Evolutionary conservation across 306 rosid species (phyloP).

Genomic region (Vigna trinervia): DNA sequence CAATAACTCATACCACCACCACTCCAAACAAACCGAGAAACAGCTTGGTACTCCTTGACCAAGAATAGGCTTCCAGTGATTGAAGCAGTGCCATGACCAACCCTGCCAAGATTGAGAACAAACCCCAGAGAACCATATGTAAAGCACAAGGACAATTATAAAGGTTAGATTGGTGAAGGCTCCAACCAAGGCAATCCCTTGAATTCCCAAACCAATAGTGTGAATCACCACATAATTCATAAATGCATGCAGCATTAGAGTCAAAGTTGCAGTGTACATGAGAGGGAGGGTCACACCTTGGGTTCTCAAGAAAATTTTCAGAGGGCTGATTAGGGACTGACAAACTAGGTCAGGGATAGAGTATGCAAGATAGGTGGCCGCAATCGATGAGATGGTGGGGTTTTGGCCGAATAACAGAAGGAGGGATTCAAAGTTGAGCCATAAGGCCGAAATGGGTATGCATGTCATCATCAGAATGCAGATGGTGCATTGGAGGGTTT

Average conservation of each 20-base stretch:
- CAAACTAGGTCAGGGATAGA: constrained; percentile 52
- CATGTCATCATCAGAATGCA: constrained; percentile 35
- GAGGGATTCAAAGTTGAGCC: constrained; percentile 44
- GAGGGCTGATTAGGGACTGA: constrained; percentile 51
- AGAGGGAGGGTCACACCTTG: constrained; percentile 55
- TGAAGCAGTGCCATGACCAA: constrained; percentile 47
- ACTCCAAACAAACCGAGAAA: constrained; percentile 51
- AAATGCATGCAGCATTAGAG: constrained; percentile 40
- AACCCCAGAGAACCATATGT: constrained; percentile 25
- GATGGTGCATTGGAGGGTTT: constrained; percentile 52
- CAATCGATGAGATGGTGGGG: constrained; percentile 44
- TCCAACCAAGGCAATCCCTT: constrained; percentile 46
- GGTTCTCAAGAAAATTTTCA: constrained; percentile 50
- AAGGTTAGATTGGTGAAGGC: constrained; percentile 44
- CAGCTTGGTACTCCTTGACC: constrained; percentile 54
- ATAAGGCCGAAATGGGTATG: constrained; percentile 49
- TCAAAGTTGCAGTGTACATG: constrained; percentile 19
- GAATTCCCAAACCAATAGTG: constrained; percentile 33
- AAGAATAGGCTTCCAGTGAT: constrained; percentile 52
- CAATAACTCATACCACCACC: constrained; percentile 71
- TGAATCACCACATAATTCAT: constrained; percentile 21
- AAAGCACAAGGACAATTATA: constrained; percentile 27
- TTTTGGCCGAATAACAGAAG: constrained; percentile 40
- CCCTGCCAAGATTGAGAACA: constrained; percentile 40
- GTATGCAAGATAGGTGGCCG: constrained; percentile 47